These are phyloP conservation scores for Vicia faba DNA, from an alignment of 306 rosid species.

Conservation along the genomic window DNA sequence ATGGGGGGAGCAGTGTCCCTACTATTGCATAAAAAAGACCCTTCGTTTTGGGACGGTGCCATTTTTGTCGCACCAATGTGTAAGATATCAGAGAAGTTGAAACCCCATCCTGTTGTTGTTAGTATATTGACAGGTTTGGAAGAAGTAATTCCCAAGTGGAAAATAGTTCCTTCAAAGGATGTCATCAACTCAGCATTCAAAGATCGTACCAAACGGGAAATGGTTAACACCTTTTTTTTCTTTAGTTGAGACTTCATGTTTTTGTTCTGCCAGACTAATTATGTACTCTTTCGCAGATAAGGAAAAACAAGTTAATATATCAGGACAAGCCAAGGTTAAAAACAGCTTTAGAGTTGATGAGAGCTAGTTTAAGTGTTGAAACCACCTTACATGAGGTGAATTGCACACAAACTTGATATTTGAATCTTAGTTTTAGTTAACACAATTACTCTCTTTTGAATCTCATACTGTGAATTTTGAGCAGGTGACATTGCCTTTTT, in stretches of 20 bases:
- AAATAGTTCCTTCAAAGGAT: constrained; percentile 81
- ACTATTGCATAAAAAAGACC: constrained; percentile 67
- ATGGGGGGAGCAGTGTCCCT: constrained; percentile 92
- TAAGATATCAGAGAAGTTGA: constrained; percentile 87
- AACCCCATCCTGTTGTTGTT: constrained; percentile 70
- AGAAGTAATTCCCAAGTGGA: constrained; percentile 79
- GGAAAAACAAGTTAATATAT: constrained; percentile 76
- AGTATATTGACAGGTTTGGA: constrained; percentile 60
- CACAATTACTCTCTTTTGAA: not conserved
- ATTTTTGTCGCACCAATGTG: constrained; percentile 95
- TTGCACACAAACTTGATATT: not conserved
- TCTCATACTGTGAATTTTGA: not conserved
- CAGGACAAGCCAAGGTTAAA: constrained; percentile 86
- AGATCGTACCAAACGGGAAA: constrained; percentile 68
- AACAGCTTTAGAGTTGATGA: constrained; percentile 83
- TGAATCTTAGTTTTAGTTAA: not conserved
- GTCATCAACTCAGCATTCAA: constrained; percentile 73
- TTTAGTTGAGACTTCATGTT: not conserved
- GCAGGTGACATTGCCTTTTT: constrained; percentile 74
- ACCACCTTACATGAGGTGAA: constrained; percentile 60
- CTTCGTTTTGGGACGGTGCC: constrained; percentile 80
- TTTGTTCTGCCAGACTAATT: not conserved
- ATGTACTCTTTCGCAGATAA: constrained; percentile 53
- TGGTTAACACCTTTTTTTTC: constrained; percentile 35
- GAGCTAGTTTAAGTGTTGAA: constrained; percentile 68